A percentile compares a stretch with the other conserved stretches of the same genome.
Evolutionary conservation across 306 rosid genomes (phyloP).

Genomic region (Quercus alba): DNA sequence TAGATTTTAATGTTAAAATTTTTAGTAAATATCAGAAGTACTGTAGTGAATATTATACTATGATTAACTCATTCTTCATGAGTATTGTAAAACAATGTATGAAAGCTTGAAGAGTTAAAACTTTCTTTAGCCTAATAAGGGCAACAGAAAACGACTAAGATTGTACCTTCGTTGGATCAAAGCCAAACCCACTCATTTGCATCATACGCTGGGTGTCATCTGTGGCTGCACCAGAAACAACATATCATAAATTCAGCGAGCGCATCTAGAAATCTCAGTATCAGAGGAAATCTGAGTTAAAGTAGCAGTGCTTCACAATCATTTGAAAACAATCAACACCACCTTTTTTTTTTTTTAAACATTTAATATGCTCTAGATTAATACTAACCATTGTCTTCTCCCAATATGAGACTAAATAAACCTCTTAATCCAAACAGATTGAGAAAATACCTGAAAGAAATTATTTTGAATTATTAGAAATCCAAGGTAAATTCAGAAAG

Average conservation of each 20-base stretch:
- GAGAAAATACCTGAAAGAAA: constrained; percentile 82
- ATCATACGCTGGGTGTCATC: constrained; percentile 98
- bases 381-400: constrained; percentile 96
- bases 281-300: not conserved
- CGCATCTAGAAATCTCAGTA: constrained; percentile 5
- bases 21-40: no score
- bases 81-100: not conserved
- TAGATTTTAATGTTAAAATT: no score
- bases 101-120: not conserved
- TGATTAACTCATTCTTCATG: not conserved
- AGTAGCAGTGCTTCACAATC: not conserved
- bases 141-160: not conserved
- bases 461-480: constrained; percentile 6
- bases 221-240: constrained; percentile 61
- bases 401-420: constrained; percentile 94
- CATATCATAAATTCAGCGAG: constrained; percentile 14
- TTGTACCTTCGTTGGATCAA: constrained; percentile 90
- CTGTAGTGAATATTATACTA: no score
- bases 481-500: not conserved
- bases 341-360: not conserved
- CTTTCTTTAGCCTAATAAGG: constrained; percentile 14
- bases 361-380: constrained; percentile 1
- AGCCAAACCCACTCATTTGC: constrained; percentile 99
- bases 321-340: not conserved
- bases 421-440: constrained; percentile 97